Conservation (phyloP, 2,329 filamentous ascomycete species). For the Aspergillus cejpii region DNA sequence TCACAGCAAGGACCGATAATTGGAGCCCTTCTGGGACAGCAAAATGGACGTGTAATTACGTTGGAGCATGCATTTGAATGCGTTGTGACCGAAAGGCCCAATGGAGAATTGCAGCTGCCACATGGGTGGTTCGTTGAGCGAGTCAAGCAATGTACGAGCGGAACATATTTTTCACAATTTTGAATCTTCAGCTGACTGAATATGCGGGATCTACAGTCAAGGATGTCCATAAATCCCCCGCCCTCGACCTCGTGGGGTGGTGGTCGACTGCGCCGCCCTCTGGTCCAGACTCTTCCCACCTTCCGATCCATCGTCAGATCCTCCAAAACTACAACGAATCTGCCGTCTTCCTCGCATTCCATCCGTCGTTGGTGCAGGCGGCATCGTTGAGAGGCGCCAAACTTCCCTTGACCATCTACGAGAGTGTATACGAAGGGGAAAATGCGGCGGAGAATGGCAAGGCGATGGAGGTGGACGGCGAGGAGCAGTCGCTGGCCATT, state of each 20-base stretch:
- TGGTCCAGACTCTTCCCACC: conserved; percentile 61
- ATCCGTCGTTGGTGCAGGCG: conserved; percentile 54
- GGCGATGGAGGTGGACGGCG: conserved; percentile 67
- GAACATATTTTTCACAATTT: not conserved
- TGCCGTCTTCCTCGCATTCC: conserved; percentile 80
- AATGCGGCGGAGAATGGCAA: conserved; percentile 51
- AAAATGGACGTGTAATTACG: conserved; percentile 82
- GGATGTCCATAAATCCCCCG: conserved; percentile 75
- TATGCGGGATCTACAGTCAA: conserved; percentile 57
- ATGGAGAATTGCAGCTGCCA: conserved; percentile 59
- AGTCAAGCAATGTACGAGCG: conserved; percentile 69
- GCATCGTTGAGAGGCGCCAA: conserved; percentile 61
- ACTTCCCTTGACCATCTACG: conserved; percentile 85
- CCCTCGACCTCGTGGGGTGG: conserved; percentile 85
- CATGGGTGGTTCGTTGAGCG: conserved; percentile 67
- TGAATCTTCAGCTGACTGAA: conserved; percentile 6
- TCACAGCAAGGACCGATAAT: conserved; percentile 68
- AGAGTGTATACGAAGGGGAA: conserved; percentile 71
- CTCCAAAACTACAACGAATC: conserved; percentile 72
- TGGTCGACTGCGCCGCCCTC: conserved; percentile 69
- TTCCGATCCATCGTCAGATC: conserved; percentile 73
- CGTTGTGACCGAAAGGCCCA: conserved; percentile 47
- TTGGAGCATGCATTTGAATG: conserved; percentile 92
- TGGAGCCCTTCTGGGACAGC: conserved; percentile 83
- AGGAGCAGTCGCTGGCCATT: conserved; percentile 51